Base-by-base conservation (phyloP, 192 early-diverging fungal genomes). In the Funneliformis geosporum region DNA sequence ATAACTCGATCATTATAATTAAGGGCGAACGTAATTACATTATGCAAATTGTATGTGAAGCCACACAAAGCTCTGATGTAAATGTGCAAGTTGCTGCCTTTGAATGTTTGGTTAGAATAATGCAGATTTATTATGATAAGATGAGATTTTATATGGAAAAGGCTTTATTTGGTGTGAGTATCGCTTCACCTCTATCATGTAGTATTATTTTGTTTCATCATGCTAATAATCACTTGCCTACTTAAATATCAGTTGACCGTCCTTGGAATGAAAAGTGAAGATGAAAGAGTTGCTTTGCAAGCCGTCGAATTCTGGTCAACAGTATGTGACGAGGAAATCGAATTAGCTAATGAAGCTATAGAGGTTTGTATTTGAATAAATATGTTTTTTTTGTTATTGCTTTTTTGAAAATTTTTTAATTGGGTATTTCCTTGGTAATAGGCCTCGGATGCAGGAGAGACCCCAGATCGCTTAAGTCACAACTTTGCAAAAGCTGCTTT, bases 221-320 rank as follows among this genome's bases (percentile, higher is more conserved):
- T n/a, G n/a, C n/a, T n/a, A n/a, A n/a, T n/a, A 65, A 61, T 23
- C 2, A 60, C 60, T 61, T 39, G 11, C 27, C 46, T 77, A 14
- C 39, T 42, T 44, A 9, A 40, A 21, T 60, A 72, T 83, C 83
- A 90, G 89, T 88, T 99, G 59, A 98, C 97, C 28, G 88, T 98
- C 23, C 85, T 89, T 66, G 97, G 96, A 18, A 98, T 99, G 96
- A 94, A 93, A 80, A 87, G 91, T 76, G 93, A 94, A 60, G 92
- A 95, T 71, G 92, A 95, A 68, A 91, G 92, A 25, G 96, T 99
- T 42, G 96, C 93, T 18, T 85, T 97, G 80, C 98, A 99, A 83
- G 98, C 97, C 62, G 93, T 99, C 79, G 98, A 99, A 87, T 99
- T 99, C 83, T 99, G 98, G 98, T 97, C 96, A 11, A 98, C 97